phyloP scores from a whole-genome alignment of 2,329 filamentous ascomycete species.

The Ascochyta fabae region DNA sequence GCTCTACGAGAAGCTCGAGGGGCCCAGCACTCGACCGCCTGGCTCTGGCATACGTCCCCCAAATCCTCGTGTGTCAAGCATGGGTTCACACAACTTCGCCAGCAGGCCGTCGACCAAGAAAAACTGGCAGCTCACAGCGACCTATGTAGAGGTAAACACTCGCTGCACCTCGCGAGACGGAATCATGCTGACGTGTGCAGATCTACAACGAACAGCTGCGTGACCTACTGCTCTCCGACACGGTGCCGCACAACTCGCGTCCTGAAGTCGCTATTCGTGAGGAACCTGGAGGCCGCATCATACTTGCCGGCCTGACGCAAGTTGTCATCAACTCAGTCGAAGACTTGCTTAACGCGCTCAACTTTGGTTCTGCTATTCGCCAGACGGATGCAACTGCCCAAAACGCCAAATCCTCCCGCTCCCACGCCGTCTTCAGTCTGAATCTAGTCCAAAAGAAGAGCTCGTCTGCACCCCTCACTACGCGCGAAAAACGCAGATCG shows the following conservation, averaged over 20 bases:
- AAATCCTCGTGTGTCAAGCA: slow-evolving; percentile 72
- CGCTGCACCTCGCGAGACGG: not conserved
- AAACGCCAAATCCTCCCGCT: slow-evolving; percentile 96
- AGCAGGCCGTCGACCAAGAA: slow-evolving; percentile 64
- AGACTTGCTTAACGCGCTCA: slow-evolving; percentile 85
- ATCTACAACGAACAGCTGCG: slow-evolving; percentile 98
- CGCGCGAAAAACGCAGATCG: slow-evolving; percentile 82
- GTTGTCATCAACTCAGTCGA: slow-evolving; percentile 90
- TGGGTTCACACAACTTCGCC: slow-evolving; percentile 55
- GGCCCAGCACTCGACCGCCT: slow-evolving; percentile 63
- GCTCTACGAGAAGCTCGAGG: slow-evolving; percentile 86
- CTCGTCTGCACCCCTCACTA: slow-evolving; percentile 57
- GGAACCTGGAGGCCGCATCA: slow-evolving; percentile 91
- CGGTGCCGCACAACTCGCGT: slow-evolving; percentile 72
- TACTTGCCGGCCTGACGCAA: slow-evolving; percentile 88
- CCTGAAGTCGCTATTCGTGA: slow-evolving; percentile 88
- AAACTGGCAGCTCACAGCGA: slow-evolving; percentile 90
- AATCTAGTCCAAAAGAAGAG: slow-evolving; percentile 87
- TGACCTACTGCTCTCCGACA: slow-evolving; percentile 83
- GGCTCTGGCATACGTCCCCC: slow-evolving; percentile 79
- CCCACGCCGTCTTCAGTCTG: slow-evolving; percentile 94
- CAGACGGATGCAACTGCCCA: slow-evolving; percentile 97
- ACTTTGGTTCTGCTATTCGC: slow-evolving; percentile 90
- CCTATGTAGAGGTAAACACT: slow-evolving; percentile 73
- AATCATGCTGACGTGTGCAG: slow-evolving; percentile 52